Evolutionary conservation across 805 yeast genomes (phyloP).

Genomic region (Komagataella phaffii): DNA sequence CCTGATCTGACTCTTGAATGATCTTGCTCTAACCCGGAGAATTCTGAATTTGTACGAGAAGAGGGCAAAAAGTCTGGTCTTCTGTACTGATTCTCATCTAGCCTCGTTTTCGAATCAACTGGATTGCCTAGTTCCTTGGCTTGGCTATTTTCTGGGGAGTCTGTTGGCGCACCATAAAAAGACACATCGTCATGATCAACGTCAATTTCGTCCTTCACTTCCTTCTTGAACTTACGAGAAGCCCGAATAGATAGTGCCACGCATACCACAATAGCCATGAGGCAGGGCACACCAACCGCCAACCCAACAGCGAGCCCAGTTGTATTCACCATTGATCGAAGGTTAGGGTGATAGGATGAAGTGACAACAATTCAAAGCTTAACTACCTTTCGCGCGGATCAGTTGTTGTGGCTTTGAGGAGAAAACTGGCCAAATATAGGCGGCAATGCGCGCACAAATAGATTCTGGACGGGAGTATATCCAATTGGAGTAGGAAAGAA

Average conservation of each 20-base stretch:
- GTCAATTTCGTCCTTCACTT: constrained; percentile 18
- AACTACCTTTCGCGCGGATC: not conserved
- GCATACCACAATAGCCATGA: constrained; percentile 14
- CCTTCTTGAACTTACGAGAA: constrained; percentile 15
- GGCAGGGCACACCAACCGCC: constrained; percentile 24
- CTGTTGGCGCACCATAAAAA: not conserved
- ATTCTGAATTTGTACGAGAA: not conserved
- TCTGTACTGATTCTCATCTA: not conserved
- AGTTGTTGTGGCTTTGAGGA: not conserved
- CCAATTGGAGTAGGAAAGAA: not conserved
- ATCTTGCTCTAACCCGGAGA: not conserved
- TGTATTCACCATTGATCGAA: not conserved
- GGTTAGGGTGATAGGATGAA: not conserved
- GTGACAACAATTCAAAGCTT: not conserved
- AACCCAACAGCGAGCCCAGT: constrained; percentile 13
- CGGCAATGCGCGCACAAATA: not conserved
- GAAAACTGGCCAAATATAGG: not conserved
- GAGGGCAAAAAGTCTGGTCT: not conserved
- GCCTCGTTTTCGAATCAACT: not conserved
- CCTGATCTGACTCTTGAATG: not conserved
- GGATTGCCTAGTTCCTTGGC: not conserved
- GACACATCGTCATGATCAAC: constrained; percentile 16
- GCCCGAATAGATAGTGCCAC: constrained; percentile 17
- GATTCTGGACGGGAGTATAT: not conserved
- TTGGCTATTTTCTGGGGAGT: not conserved